Conservation (phyloP, 2,329 filamentous ascomycete species). For the Ambrosiella beaveri region DNA sequence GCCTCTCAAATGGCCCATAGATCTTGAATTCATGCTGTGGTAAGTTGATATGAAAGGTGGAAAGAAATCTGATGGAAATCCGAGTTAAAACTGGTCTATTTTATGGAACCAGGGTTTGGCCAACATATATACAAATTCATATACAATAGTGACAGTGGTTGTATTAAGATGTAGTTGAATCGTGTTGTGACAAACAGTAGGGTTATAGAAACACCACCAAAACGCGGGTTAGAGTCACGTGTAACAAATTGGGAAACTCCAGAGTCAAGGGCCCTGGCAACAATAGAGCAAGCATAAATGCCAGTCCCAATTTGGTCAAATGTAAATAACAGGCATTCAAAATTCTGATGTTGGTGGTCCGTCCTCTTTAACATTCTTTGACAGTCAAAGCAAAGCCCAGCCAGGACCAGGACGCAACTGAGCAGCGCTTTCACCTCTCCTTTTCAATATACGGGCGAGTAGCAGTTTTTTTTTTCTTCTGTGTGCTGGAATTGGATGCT, state of each 20-base stretch:
- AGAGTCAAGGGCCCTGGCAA: neutral
- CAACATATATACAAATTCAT: no score
- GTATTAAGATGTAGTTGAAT: no score
- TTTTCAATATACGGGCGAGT: neutral
- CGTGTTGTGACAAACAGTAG: neutral
- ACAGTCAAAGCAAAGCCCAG: neutral
- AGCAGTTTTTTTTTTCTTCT: neutral
- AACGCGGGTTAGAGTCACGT: slow-evolving; percentile 1
- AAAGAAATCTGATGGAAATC: neutral
- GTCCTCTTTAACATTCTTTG: neutral
- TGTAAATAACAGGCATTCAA: slow-evolving; percentile 15
- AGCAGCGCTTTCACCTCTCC: neutral
- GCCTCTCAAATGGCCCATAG: slow-evolving; percentile 42
- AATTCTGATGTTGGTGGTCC: slow-evolving; percentile 7
- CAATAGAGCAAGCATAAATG: slow-evolving; percentile 2
- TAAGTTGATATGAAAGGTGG: neutral
- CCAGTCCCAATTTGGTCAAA: slow-evolving; percentile 16
- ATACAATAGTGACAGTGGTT: no score
- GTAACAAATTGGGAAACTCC: neutral
- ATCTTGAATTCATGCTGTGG: slow-evolving; percentile 5
- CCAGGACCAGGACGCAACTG: neutral
- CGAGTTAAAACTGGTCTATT: neutral
- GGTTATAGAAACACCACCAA: neutral
- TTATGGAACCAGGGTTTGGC: no score
- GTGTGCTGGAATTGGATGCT: neutral